Evolutionary conservation across 768 basidiomycete species (phyloP).

Genomic region (Lyophyllum decastes): DNA sequence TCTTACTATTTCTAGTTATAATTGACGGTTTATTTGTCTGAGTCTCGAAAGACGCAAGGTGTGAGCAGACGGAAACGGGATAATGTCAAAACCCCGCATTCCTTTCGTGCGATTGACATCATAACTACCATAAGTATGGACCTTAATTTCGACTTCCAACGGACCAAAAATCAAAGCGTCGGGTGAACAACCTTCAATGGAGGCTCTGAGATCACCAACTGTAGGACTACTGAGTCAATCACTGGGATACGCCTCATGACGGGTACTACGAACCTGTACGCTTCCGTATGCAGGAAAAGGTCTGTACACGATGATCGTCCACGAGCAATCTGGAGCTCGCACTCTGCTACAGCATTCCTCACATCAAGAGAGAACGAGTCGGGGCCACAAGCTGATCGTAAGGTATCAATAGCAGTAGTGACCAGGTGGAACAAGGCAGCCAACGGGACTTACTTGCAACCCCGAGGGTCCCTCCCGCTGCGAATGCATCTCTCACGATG

Average conservation of each 20-base stretch:
- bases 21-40: too few relatives aligned
- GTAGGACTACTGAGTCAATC: too few relatives aligned
- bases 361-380: slow-evolving; percentile 29
- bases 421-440: neutral
- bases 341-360: slow-evolving; percentile 30
- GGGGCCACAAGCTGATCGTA: slow-evolving; percentile 28
- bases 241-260: too few relatives aligned
- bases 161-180: too few relatives aligned
- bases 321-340: slow-evolving; percentile 28
- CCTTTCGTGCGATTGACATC: too few relatives aligned
- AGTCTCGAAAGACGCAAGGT: too few relatives aligned
- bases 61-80: too few relatives aligned
- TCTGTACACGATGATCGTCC: slow-evolving; percentile 26
- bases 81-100: too few relatives aligned
- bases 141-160: too few relatives aligned
- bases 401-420: neutral
- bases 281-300: slow-evolving; percentile 32
- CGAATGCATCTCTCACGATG: slow-evolving; percentile 19
- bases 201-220: neutral
- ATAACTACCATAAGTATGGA: too few relatives aligned
- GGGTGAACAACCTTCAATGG: too few relatives aligned
- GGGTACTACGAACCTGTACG: slow-evolving; percentile 24
- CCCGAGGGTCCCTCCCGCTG: slow-evolving; percentile 4
- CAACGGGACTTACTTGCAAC: neutral
- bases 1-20: too few relatives aligned